These are phyloP conservation scores for Aspergillus phoenicis DNA, from an alignment of 2,329 filamentous ascomycete genomes.

Conservation along the genomic window DNA sequence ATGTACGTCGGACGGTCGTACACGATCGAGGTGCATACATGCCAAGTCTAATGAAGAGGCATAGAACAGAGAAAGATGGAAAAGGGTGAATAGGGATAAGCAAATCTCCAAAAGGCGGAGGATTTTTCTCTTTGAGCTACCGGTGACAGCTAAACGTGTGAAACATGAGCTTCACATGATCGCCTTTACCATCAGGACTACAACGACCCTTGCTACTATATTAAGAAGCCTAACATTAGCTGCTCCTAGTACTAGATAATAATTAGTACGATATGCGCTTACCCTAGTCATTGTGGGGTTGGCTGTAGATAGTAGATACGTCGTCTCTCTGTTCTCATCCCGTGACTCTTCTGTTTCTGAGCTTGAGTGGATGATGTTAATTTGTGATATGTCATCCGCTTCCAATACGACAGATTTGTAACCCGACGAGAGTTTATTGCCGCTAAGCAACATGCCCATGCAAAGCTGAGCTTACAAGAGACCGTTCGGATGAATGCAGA, in stretches of 20 bases:
- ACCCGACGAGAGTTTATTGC: constrained; percentile 1
- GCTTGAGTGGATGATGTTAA: not conserved
- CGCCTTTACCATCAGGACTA: not conserved
- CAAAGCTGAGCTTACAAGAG: not conserved
- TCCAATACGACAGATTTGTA: not conserved
- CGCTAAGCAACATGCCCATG: constrained; percentile 1
- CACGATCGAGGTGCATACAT: constrained; percentile 3
- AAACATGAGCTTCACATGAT: not conserved
- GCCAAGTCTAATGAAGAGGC: not conserved
- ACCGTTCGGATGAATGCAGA: not conserved
- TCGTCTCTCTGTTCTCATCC: not conserved
- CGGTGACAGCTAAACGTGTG: not conserved
- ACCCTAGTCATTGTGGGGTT: constrained; percentile 2
- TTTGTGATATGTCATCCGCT: not conserved
- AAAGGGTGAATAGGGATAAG: not conserved
- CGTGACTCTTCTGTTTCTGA: not conserved
- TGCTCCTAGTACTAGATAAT: not conserved
- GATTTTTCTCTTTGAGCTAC: not conserved
- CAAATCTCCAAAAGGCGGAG: constrained; percentile 4
- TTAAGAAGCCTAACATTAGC: not conserved
- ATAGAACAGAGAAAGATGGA: not conserved
- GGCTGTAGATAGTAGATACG: not conserved
- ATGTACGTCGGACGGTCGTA: not conserved
- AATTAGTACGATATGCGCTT: not conserved
- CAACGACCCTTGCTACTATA: not conserved